Evolutionary conservation across 306 rosid genomes (phyloP), one percentile per base, ranked within the genome.

Genomic region (Quercus alba): DNA sequence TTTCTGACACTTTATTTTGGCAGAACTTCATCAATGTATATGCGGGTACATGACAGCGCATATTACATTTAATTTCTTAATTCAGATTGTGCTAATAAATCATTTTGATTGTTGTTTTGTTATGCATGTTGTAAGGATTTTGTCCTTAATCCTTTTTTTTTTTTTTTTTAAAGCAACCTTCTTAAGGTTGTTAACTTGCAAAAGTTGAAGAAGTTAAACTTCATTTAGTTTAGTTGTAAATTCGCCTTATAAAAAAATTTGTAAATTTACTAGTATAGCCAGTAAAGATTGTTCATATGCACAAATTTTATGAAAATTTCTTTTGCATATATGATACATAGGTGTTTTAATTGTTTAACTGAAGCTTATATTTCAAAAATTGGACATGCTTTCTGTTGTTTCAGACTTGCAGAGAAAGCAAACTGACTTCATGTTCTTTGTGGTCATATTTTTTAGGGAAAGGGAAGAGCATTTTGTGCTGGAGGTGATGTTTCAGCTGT

Each of bases 401-500:
- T 82, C 58, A 61, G 28, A 25, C 15, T 70, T 35, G 18, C 20
- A 52, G 38, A 51, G 75, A 74, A 74, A 69, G 18, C 72, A 20
- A 51, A 19, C 59, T 86, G 55, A 83, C 61, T 76, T 82, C 67
- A 55, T 83, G n/a, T 75, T 35, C 23, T 72, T 11, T 71, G 79
- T 54, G 44, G 44, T 59, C 49, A 8, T 78, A 35, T 69, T 80
- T 76, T 78, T 72, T 84, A 95, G 99, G 99, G 96, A 61, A 93
- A 84, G 84, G 99, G 99, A 73, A 93, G 94, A 79, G 97, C 99
- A 63, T 95, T 93, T 81, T 95, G 98, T 86, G 97, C 99, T 57
- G 99, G 99, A 58, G 99, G 98, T 75, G 99, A 95, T 84, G 98
- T 95, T 68, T 85, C 93, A 7, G 75, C 93, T 1, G 94, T 91